Evolutionary conservation across 106 monocot species (phyloP), one percentile per base, ranked within the genome.

Genomic region (Allium cepa): DNA sequence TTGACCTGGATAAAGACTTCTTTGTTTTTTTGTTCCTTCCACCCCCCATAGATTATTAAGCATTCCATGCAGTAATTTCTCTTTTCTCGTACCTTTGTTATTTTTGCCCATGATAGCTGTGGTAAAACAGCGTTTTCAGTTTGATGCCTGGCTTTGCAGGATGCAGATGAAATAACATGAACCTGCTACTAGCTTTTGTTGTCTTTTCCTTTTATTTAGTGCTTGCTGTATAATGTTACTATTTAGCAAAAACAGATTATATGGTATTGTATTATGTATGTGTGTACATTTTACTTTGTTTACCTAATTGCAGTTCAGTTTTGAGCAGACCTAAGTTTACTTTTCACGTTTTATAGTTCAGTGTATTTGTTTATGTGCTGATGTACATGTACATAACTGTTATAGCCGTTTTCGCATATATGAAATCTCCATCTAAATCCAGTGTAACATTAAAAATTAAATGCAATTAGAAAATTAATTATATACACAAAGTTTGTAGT

Each of bases 91-190:
- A 1, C 48, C 46, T 48, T 64, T 8, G 45, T 7, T 12, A 47
- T 47, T 16, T 64, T 48, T 10, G 22, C 48, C 64, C 47, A 48
- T 49, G 47, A 13, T 5, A 64, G 46, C 64, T 64, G 64, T 64
- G 47, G 46, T 47, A 64, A 47, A 55, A 55, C 59, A 47, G 64
- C 64, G 3, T 64, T 47, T 47, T 64, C 47, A 64, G 47, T 64
- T 64, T 64, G 18, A 49, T 48, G n/a, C 14, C 36, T 47, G 47
- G 64, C 13, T 26, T 4, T 61, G 61, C 61, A 28, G 8, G 4
- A 47, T 64, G 64, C 48, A 64, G 46, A 64, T 64, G 14, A 64
- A 64, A 64, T 64, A 64, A 64, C 47, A 27, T 8, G 48, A 48
- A 64, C 64, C 64, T 64, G 47, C 47, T 22, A 4, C 16, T 64